Percentiles rank a stretch among this genome's conserved stretches.
Evolutionary conservation across 1,139 yeast genomes (phyloP).

Genomic region (Yamadazyma atmosphaerica): DNA sequence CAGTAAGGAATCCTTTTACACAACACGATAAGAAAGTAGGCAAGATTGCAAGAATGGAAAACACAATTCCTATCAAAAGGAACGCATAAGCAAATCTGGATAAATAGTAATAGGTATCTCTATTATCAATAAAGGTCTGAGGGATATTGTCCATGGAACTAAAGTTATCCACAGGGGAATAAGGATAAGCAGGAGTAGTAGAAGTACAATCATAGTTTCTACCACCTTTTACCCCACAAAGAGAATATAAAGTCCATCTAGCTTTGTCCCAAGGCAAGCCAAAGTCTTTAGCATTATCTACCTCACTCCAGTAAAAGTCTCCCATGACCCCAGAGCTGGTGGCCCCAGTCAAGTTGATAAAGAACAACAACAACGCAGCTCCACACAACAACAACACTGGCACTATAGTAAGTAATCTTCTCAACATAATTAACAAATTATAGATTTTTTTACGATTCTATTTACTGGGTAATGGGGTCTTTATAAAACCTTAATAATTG

Average conservation of each 20-base stretch:
- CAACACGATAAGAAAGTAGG: slow-evolving; percentile 28
- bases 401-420: slow-evolving; percentile 19
- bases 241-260: slow-evolving; percentile 73
- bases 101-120: slow-evolving; percentile 58
- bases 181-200: slow-evolving; percentile 59
- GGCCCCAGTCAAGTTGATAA: slow-evolving; percentile 66
- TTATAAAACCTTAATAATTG: neutral
- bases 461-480: neutral
- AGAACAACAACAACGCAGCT: slow-evolving; percentile 54
- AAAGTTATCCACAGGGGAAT: slow-evolving; percentile 64
- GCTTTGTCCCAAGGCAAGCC: slow-evolving; percentile 41
- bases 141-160: slow-evolving; percentile 44
- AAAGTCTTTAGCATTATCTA: slow-evolving; percentile 56
- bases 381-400: slow-evolving; percentile 38
- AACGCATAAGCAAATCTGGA: slow-evolving; percentile 72
- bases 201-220: slow-evolving; percentile 46
- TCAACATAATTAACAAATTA: slow-evolving; percentile 14
- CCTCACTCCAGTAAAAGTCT: slow-evolving; percentile 69
- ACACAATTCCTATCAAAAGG: slow-evolving; percentile 57
- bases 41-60: slow-evolving; percentile 51
- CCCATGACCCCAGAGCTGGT: slow-evolving; percentile 46
- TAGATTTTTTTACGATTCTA: too few species aligned
- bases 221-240: slow-evolving; percentile 52
- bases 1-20: slow-evolving; percentile 23
- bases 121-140: slow-evolving; percentile 38